A percentile compares a stretch with the other conserved stretches of the same genome.
phyloP scores from a whole-genome alignment of 1,284 basidiomycete genomes.

The Amylostereum areolatum region DNA sequence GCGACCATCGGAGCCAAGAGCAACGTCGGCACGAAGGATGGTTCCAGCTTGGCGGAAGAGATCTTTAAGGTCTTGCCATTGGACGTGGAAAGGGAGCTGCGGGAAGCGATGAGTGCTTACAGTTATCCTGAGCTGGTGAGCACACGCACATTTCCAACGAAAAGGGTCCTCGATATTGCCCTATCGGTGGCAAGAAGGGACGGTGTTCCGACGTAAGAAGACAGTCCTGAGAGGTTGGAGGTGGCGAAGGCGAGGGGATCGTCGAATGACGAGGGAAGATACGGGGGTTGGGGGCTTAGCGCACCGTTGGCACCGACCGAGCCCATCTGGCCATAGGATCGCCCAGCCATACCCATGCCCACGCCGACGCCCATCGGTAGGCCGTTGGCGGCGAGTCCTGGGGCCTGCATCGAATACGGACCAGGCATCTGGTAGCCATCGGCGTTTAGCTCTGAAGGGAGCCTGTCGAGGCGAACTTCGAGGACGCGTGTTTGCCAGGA shows the following conservation, averaged over 20 bases:
- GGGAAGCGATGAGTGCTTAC: conserved; percentile 8
- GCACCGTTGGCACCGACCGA: conserved; percentile 1
- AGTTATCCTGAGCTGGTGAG: conserved; percentile 7
- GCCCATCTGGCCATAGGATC: too few species aligned
- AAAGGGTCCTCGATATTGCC: conserved; percentile 49
- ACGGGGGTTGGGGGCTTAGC: conserved; percentile 1
- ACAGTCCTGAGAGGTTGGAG: not conserved
- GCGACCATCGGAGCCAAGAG: conserved; percentile 78
- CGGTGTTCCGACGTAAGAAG: conserved; percentile 5
- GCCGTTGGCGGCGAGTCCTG: conserved; percentile 7
- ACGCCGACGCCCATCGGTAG: conserved; percentile 2
- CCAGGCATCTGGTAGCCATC: not conserved
- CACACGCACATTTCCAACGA: conserved; percentile 52
- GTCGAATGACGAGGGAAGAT: conserved; percentile 8
- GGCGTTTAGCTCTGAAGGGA: conserved; percentile 43
- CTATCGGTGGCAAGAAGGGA: conserved; percentile 9
- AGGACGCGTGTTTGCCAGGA: conserved; percentile 89
- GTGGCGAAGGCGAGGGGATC: conserved; percentile 1
- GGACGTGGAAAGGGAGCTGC: conserved; percentile 93
- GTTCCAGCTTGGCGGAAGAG: conserved; percentile 85
- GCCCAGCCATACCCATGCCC: too few species aligned
- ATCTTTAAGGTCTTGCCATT: conserved; percentile 98
- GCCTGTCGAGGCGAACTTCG: conserved; percentile 82
- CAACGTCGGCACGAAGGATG: conserved; percentile 85
- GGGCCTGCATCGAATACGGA: conserved; percentile 19